A percentile compares a stretch with the other conserved stretches of the same genome.
phyloP scores from a whole-genome alignment of 1,284 basidiomycete genomes.

The Nidula niveotomentosa region DNA sequence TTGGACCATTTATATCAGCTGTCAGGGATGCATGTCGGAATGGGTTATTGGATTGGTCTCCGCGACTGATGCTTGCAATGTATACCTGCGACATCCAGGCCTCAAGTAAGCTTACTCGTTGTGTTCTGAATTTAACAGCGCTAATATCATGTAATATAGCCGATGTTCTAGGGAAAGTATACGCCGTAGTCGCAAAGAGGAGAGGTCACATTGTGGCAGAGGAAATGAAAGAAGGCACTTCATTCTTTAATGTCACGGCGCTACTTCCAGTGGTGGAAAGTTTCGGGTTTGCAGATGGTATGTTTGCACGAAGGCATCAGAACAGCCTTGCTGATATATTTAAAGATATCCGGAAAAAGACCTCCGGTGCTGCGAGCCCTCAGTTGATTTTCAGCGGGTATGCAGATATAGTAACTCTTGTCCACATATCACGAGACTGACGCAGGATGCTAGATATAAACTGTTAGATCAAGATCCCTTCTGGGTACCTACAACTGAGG shows the following conservation, averaged over 20 bases:
- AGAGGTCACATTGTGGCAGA: constrained; percentile 93
- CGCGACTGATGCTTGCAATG: constrained; percentile 96
- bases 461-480: constrained; percentile 93
- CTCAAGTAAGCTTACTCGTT: constrained; percentile 66
- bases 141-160: constrained; percentile 44
- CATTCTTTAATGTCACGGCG: constrained; percentile 91
- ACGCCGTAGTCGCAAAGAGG: constrained; percentile 90
- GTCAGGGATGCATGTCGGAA: constrained; percentile 88
- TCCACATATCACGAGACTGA: neutral
- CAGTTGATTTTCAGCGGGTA: constrained; percentile 96
- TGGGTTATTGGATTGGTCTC: constrained; percentile 96
- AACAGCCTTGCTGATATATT: constrained; percentile 1
- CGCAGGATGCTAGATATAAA: constrained; percentile 61
- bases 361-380: constrained; percentile 95
- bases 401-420: constrained; percentile 19
- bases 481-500: constrained; percentile 98
- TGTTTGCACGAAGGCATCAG: constrained; percentile 5
- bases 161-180: constrained; percentile 97
- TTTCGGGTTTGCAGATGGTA: constrained; percentile 97
- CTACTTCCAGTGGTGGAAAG: constrained; percentile 95
- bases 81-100: constrained; percentile 99
- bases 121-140: constrained; percentile 1
- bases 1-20: constrained; percentile 87
- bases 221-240: constrained; percentile 98
- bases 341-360: constrained; percentile 92